Percentiles rank a stretch among this genome's conserved stretches.
Evolutionary conservation across 768 basidiomycete species (phyloP).

Genomic region (Leccinum fibrillosum): DNA sequence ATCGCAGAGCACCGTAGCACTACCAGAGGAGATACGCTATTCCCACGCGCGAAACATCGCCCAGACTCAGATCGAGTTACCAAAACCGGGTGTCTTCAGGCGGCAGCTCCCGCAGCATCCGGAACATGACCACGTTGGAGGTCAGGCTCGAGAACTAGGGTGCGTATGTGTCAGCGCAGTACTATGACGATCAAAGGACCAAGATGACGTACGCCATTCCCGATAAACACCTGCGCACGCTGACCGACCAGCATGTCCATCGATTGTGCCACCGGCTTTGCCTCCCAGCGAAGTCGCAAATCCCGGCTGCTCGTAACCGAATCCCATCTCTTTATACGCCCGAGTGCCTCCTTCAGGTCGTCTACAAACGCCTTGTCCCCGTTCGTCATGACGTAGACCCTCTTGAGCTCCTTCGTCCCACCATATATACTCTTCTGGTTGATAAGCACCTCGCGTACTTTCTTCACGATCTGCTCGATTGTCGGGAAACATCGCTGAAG

Average conservation of each 20-base stretch:
- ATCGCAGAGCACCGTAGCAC: not conserved
- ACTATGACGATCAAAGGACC: not conserved
- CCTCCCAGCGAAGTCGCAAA: slow-evolving; percentile 49
- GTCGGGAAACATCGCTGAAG: slow-evolving; percentile 51
- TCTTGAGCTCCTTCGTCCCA: slow-evolving; percentile 32
- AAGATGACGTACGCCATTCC: slow-evolving; percentile 58
- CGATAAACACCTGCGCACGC: slow-evolving; percentile 62
- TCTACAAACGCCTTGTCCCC: slow-evolving; percentile 48
- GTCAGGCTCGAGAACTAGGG: slow-evolving; percentile 48
- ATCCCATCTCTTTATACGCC: slow-evolving; percentile 41
- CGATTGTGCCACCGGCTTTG: slow-evolving; percentile 53
- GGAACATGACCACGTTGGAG: slow-evolving; percentile 45
- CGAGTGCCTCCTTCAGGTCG: slow-evolving; percentile 42
- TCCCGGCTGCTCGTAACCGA: slow-evolving; percentile 54
- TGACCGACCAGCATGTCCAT: slow-evolving; percentile 69
- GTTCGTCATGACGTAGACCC: slow-evolving; percentile 66
- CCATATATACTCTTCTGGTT: slow-evolving; percentile 21
- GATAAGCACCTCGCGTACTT: slow-evolving; percentile 25
- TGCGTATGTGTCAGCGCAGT: not conserved
- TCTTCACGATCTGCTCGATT: slow-evolving; percentile 45
- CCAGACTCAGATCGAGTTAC: slow-evolving; percentile 18
- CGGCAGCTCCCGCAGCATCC: slow-evolving; percentile 34
- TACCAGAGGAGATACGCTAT: not conserved
- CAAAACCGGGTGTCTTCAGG: slow-evolving; percentile 41
- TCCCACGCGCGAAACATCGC: not conserved